phyloP scores from a whole-genome alignment of 306 rosid species.

The Trifolium subterraneum region DNA sequence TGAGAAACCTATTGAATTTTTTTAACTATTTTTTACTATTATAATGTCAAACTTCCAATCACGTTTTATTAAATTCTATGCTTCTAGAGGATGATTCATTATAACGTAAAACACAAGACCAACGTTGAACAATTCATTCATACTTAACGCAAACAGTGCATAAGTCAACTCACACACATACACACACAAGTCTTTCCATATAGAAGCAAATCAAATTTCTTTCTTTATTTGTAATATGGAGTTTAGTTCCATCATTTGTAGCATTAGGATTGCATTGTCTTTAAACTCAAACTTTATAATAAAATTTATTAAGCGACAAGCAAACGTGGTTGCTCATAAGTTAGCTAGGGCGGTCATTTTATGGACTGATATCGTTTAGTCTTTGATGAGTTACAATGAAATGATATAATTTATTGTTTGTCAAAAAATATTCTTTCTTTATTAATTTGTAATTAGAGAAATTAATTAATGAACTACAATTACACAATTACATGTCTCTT shows the following conservation, averaged over 20 bases:
- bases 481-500: neutral
- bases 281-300: too few species aligned
- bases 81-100: slow-evolving; percentile 32
- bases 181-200: neutral
- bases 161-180: neutral
- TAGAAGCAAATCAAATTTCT: slow-evolving; percentile 9
- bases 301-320: too few species aligned
- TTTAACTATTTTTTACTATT: neutral
- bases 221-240: too few species aligned
- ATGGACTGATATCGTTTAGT: too few species aligned
- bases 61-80: slow-evolving; percentile 24
- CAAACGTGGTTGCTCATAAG: too few species aligned
- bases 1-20: slow-evolving; percentile 45
- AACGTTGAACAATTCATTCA: neutral
- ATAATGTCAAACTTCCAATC: slow-evolving; percentile 10
- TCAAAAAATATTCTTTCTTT: slow-evolving; percentile 9
- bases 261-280: too few species aligned
- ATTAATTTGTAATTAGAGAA: neutral
- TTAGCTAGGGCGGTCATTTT: too few species aligned
- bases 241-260: too few species aligned
- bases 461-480: neutral
- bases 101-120: slow-evolving; percentile 5
- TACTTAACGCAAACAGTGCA: neutral
- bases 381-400: too few species aligned
- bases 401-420: too few species aligned